Evolutionary conservation across 208 protist species (phyloP).

Genomic region (Trypanosoma theileri): DNA sequence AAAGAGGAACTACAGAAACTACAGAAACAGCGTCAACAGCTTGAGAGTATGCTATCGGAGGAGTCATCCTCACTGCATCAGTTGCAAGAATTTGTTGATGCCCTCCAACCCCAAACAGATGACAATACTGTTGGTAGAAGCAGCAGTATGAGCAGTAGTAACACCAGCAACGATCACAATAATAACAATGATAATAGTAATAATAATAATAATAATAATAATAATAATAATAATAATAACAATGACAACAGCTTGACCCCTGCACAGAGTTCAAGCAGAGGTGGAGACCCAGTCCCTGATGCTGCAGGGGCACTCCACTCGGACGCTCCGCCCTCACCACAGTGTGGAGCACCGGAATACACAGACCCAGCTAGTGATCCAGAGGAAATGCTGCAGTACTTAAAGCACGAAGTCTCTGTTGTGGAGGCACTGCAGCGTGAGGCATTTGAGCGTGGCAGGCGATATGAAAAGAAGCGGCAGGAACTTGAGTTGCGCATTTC

Average conservation of each 20-base stretch:
- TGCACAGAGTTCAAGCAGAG: not conserved
- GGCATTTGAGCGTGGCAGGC: constrained; percentile 40
- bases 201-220: constrained; percentile 5
- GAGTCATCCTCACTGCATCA: constrained; percentile 65
- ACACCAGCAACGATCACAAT: too few relatives aligned
- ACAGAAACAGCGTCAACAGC: constrained; percentile 57
- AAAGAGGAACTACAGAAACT: constrained; percentile 45
- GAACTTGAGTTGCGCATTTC: constrained; percentile 54
- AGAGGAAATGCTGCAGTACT: constrained; percentile 61
- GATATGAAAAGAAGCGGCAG: constrained; percentile 46
- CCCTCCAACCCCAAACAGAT: constrained; percentile 38
- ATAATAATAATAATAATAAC: constrained; percentile 3
- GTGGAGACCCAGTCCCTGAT: not conserved
- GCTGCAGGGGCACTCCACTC: not conserved
- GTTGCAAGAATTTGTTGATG: constrained; percentile 64
- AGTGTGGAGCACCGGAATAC: not conserved
- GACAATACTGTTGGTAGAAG: not conserved
- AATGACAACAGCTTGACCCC: not conserved
- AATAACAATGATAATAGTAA: not conserved
- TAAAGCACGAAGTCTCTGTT: constrained; percentile 58
- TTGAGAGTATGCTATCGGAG: constrained; percentile 48
- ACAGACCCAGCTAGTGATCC: constrained; percentile 39
- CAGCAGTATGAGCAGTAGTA: too few relatives aligned
- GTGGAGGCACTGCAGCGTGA: constrained; percentile 60
- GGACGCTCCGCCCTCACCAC: not conserved